Conservation (phyloP, 106 monocot genomes). For the Acanthochlamys bracteata region DNA sequence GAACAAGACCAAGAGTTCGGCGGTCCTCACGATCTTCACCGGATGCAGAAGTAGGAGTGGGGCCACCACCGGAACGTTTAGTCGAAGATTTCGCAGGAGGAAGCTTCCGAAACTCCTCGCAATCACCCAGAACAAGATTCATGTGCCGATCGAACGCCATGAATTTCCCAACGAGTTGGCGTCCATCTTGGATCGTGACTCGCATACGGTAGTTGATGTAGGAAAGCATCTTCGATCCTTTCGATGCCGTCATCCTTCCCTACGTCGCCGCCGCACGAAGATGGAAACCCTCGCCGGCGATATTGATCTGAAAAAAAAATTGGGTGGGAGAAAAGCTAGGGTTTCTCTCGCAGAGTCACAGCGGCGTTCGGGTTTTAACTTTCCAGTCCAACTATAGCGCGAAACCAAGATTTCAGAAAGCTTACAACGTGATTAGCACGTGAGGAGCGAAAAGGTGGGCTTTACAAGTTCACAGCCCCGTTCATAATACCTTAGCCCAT, state of each 20-base stretch:
- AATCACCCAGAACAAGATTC: constrained; percentile 99
- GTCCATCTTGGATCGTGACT: constrained; percentile 92
- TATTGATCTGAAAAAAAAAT: too few species aligned
- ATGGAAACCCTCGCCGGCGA: too few species aligned
- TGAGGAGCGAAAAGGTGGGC: too few species aligned
- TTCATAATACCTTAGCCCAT: too few species aligned
- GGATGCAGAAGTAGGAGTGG: background rate
- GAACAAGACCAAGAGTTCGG: constrained; percentile 81
- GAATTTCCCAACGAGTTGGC: constrained; percentile 96
- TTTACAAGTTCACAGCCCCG: too few species aligned
- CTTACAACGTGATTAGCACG: too few species aligned
- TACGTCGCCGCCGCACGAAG: background rate
- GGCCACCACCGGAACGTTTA: background rate
- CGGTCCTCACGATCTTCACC: constrained; percentile 77
- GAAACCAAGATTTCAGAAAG: too few species aligned
- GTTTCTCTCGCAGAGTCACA: too few species aligned
- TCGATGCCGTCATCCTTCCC: constrained; percentile 98
- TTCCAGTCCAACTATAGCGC: too few species aligned
- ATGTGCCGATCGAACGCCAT: constrained; percentile 99
- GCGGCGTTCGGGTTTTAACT: too few species aligned
- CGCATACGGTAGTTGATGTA: constrained; percentile 99
- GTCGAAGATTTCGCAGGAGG: constrained; percentile 43
- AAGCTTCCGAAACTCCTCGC: constrained; percentile 93
- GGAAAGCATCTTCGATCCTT: constrained; percentile 98
- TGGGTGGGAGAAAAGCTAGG: too few species aligned